Base-by-base conservation (phyloP, 768 basidiomycete genomes). In the Cystofilobasidium ferigula region DNA sequence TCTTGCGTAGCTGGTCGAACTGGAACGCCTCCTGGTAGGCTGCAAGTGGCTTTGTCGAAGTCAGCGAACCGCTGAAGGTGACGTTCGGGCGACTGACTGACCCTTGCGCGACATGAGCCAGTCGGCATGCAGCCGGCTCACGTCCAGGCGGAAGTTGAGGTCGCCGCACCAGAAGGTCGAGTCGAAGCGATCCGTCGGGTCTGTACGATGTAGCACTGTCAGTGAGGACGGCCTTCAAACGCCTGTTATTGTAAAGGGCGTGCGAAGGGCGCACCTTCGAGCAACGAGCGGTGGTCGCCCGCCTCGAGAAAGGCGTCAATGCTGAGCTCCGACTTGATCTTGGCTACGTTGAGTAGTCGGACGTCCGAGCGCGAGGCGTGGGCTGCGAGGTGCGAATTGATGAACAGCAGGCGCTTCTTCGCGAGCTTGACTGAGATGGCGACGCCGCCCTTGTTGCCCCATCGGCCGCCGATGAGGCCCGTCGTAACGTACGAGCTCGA, bases 381-480 rank as follows among this genome's bases (percentile, higher is more conserved):
- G 8, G 58, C 58, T 8, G 58, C 58, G 13, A 68, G 62, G 26
- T 68, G 67, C 20, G 67, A 62, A 32, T 68, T 68, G 61, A 68
- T 51, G 56, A 68, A 68, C 24, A 68, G 57, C 12, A 68, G 62
- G 3, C 62, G 36, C 6, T 61, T 63, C 1, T 18, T 16, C 16
- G 61, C 67, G 26, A 68, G 45, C 18, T 68, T 56, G 38, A 68
- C 36, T 30, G 63, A n/a, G 34, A 64, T 57, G 26, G 61, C 61
- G n/a, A 62, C 65, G 24, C 59, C 65, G n/a, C 65, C 65, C 56
- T 68, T 67, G 59, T 67, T 67, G 26, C 64, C 64, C 35, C 62
- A 62, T 9, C 67, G 43, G 2, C 61, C 67, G n/a, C 67, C 67
- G n/a, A 68, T 62, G 18, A 68, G 54, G 9, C 67, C 67, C 0